phyloP scores from a whole-genome alignment of 2,329 filamentous ascomycete genomes.

The Alternaria brassicae region DNA sequence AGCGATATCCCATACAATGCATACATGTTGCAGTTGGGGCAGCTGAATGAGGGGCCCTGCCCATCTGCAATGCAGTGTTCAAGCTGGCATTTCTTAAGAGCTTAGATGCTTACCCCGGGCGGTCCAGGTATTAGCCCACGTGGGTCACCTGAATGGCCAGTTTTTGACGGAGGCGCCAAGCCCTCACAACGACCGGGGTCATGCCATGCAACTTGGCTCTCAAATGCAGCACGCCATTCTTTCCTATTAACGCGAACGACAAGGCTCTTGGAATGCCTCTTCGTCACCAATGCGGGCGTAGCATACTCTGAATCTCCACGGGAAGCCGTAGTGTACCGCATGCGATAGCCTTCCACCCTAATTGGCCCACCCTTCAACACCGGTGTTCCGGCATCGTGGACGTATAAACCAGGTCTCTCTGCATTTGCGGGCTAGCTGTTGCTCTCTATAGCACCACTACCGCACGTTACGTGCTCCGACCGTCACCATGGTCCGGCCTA shows the following conservation, averaged over 20 bases:
- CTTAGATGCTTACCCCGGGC: conserved; percentile 14
- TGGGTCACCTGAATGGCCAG: conserved; percentile 29
- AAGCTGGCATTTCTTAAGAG: conserved; percentile 10
- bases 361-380: conserved; percentile 28
- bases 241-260: conserved; percentile 25
- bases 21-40: background rate
- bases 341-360: conserved; percentile 21
- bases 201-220: conserved; percentile 32
- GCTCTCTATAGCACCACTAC: conserved; percentile 25
- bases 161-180: conserved; percentile 23
- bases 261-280: conserved; percentile 29
- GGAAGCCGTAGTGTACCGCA: conserved; percentile 28
- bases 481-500: conserved; percentile 28
- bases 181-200: conserved; percentile 22
- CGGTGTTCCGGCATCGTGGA: conserved; percentile 22
- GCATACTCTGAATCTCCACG: conserved; percentile 23
- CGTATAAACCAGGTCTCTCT: conserved; percentile 33
- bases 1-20: background rate
- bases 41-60: background rate
- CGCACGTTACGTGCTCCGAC: conserved; percentile 18
- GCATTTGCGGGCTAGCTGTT: conserved; percentile 25
- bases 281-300: conserved; percentile 31
- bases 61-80: conserved; percentile 10
- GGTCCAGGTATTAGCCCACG: conserved; percentile 16
- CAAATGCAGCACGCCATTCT: conserved; percentile 21